Base-by-base conservation (phyloP, 2,329 filamentous ascomycete genomes). In the Aotearoamyces nothofagi region DNA sequence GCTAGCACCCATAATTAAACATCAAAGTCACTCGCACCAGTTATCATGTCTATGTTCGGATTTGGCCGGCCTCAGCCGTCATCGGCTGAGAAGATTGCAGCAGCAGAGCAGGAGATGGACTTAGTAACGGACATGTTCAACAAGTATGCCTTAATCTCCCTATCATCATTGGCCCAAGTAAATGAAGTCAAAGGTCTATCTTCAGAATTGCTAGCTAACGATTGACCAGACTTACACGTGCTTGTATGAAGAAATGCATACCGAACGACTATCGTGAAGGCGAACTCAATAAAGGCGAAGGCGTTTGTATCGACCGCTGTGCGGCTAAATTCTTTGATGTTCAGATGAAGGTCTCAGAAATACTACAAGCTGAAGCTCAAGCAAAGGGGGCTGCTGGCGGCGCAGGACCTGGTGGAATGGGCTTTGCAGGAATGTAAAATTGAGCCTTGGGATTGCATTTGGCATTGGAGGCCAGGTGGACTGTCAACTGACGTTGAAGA, bases 311-410 rank as follows among this genome's bases (percentile, higher is more conserved):
- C 45, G 90, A 98, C 62, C 82, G 90, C 50, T 98, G 92, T 61
- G 81, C 92, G 33, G 70, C 80, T 51, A 98, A 98, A 65, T 98
- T 96, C 66, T 94, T 98, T 61, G 87, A 96, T 46, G 86, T 93
- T 49, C 92, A 93, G 56, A 75, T 93, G 65, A 96, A 94, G 66
- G 82, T 96, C 35, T 87, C 80, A 48, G 86, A 96, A 61, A 82
- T 92, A 61, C 84, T 96, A 74, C 84, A 94, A 60, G 73, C 77
- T 40, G 80, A 92, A 57, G 81, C 80, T 27, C 69, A 73, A 48
- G 66, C 69, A 38, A 69, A 69, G 47, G 69, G 73, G 35, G 66
- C 60, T 22, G 64, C 60, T 19, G 58, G 55, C n/a, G 64, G 57
- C 24, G 63, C 60, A 24, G 47, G 43, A 12, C 46, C 48, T n/a